These are phyloP conservation scores for Linnemannia schmuckeri DNA, from an alignment of 192 early-diverging fungal species.

Conservation along the genomic window DNA sequence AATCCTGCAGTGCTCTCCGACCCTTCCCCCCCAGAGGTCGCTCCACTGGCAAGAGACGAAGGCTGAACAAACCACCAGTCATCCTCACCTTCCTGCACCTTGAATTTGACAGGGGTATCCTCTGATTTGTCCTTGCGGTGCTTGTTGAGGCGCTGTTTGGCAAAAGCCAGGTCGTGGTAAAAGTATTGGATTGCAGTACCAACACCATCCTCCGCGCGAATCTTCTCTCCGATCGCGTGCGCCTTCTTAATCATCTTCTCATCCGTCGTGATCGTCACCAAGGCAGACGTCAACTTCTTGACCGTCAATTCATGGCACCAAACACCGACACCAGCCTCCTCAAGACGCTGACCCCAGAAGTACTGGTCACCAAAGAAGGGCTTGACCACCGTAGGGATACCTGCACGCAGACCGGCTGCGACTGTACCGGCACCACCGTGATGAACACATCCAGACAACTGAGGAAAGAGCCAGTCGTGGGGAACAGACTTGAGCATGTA, in stretches of 20 bases:
- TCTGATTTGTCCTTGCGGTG: conserved; percentile 42
- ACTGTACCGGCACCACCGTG: conserved; percentile 87
- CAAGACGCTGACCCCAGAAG: conserved; percentile 80
- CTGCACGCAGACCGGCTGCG: conserved; percentile 79
- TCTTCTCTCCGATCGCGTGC: conserved; percentile 63
- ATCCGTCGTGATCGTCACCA: conserved; percentile 68
- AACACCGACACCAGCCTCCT: conserved; percentile 73
- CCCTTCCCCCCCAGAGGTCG: conserved; percentile 27
- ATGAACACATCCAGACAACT: conserved; percentile 75
- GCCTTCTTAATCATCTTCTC: conserved; percentile 66
- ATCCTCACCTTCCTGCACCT: conserved; percentile 30
- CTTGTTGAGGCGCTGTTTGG: conserved; percentile 55
- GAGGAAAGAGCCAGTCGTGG: conserved; percentile 85
- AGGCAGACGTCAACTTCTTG: conserved; percentile 63
- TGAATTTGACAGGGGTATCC: conserved; percentile 39
- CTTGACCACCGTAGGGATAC: conserved; percentile 77
- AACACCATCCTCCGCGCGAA: conserved; percentile 72
- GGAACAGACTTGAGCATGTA: conserved; percentile 73
- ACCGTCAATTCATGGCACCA: conserved; percentile 69
- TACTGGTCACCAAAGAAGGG: conserved; percentile 80
- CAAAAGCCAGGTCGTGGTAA: conserved; percentile 72
- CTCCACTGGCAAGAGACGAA: conserved; percentile 26
- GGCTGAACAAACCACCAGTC: conserved; percentile 46
- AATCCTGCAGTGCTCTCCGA: conserved; percentile 39
- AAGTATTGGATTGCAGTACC: conserved; percentile 69